A percentile compares a stretch with the other conserved stretches of the same genome.
phyloP scores from a whole-genome alignment of 148 eudicot species.

The Selenicereus undatus region DNA sequence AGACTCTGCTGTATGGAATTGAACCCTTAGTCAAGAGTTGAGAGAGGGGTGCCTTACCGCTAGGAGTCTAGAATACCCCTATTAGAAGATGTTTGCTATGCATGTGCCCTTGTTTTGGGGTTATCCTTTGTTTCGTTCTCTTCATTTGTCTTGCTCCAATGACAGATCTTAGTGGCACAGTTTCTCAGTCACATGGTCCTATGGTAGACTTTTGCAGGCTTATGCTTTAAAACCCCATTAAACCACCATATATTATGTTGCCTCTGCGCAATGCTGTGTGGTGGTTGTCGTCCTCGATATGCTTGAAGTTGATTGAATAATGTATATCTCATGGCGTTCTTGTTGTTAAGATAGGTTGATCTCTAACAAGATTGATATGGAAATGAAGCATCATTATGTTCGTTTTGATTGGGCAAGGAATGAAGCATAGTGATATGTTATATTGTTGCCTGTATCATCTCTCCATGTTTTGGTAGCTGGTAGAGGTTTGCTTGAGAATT shows the following conservation, averaged over 20 bases:
- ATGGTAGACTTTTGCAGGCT: background rate
- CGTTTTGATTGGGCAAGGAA: too few relatives aligned
- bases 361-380: too few relatives aligned
- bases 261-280: too few relatives aligned
- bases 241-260: background rate
- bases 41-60: background rate
- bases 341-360: too few relatives aligned
- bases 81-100: background rate
- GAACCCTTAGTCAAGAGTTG: background rate
- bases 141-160: background rate
- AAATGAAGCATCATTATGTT: too few relatives aligned
- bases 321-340: too few relatives aligned
- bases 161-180: background rate
- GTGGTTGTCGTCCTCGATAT: too few relatives aligned
- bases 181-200: background rate
- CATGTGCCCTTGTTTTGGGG: background rate
- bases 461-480: too few relatives aligned
- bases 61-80: background rate
- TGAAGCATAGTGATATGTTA: too few relatives aligned
- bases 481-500: too few relatives aligned
- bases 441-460: too few relatives aligned
- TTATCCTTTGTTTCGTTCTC: background rate
- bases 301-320: background rate
- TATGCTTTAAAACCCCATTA: background rate
- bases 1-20: background rate